These are phyloP conservation scores for Populus tremula DNA, from an alignment of 345 rosid genomes.

Conservation along the genomic window DNA sequence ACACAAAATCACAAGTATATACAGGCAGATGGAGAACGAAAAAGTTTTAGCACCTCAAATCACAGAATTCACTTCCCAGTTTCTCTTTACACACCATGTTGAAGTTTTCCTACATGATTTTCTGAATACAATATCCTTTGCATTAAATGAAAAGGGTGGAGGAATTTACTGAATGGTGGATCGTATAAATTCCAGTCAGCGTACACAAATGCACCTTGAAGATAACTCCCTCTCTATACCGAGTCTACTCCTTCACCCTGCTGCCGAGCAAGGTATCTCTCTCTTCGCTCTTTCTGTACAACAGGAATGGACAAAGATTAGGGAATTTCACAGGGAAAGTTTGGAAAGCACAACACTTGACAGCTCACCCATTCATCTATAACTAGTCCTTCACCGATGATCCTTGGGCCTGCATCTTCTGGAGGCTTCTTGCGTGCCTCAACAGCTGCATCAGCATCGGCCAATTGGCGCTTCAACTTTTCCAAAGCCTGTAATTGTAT, in stretches of 20 bases:
- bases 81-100: conserved; percentile 9
- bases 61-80: conserved; percentile 25
- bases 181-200: not conserved
- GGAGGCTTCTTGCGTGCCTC: conserved; percentile 81
- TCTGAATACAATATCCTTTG: conserved; percentile 10
- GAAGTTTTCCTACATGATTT: conserved; percentile 26
- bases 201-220: not conserved
- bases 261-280: conserved; percentile 90
- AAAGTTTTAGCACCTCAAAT: conserved; percentile 17
- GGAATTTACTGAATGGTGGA: conserved; percentile 20
- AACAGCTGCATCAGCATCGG: conserved; percentile 83
- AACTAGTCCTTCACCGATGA: conserved; percentile 98
- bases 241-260: conserved; percentile 80
- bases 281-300: conserved; percentile 86
- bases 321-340: not conserved
- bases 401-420: conserved; percentile 74
- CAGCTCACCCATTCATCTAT: conserved; percentile 96
- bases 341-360: not conserved
- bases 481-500: conserved; percentile 48
- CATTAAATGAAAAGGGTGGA: conserved; percentile 21
- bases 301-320: not conserved
- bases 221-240: conserved; percentile 29
- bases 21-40: not conserved
- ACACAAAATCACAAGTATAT: conserved; percentile 16
- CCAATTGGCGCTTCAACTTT: conserved; percentile 80